Evolutionary conservation across 1,284 basidiomycete genomes (phyloP).

Genomic region (Ceratobasidium sp.): DNA sequence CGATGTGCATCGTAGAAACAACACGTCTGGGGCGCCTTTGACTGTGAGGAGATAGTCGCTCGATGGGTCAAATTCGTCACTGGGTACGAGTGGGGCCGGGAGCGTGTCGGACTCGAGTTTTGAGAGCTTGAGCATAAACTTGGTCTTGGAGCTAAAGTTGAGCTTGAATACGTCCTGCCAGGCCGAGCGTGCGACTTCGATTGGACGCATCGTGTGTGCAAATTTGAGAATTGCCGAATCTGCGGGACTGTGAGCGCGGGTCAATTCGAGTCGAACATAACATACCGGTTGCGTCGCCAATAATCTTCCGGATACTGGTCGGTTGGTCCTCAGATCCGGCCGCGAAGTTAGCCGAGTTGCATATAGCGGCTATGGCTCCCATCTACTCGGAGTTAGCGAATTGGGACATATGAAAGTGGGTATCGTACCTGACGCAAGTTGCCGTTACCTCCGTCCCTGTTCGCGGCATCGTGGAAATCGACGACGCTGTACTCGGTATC

Average conservation of each 20-base stretch:
- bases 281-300: constrained; percentile 58
- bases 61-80: constrained; percentile 35
- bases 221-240: constrained; percentile 54
- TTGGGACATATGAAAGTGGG: constrained; percentile 28
- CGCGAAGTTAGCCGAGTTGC: constrained; percentile 56
- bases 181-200: constrained; percentile 41
- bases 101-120: constrained; percentile 41
- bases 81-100: constrained; percentile 46
- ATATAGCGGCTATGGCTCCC: constrained; percentile 50
- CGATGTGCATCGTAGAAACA: constrained; percentile 49
- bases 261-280: neutral
- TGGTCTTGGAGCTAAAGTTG: constrained; percentile 56
- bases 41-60: constrained; percentile 46
- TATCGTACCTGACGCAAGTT: constrained; percentile 16
- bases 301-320: constrained; percentile 48
- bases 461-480: constrained; percentile 57
- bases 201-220: constrained; percentile 47
- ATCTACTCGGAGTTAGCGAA: constrained; percentile 42
- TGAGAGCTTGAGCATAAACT: constrained; percentile 53
- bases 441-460: constrained; percentile 32
- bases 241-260: constrained; percentile 46
- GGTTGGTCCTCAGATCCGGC: constrained; percentile 44
- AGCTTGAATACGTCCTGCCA: constrained; percentile 52
- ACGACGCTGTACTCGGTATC: constrained; percentile 55
- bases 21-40: constrained; percentile 54